These are phyloP conservation scores for Exophiala phaeomuriformis DNA, from an alignment of 2,329 filamentous ascomycete genomes.

Conservation along the genomic window DNA sequence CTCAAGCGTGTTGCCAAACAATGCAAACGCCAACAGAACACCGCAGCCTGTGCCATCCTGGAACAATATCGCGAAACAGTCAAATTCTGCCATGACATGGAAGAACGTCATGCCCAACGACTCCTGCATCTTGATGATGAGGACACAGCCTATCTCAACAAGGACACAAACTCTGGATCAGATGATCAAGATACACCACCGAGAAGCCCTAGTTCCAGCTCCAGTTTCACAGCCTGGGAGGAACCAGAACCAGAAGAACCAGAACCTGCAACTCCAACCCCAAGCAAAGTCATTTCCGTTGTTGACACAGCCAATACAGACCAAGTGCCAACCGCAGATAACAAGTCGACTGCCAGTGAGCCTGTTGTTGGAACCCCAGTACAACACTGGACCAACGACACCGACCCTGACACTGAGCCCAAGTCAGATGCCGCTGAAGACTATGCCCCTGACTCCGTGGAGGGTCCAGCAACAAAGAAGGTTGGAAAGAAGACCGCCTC, in stretches of 20 bases:
- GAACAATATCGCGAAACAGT: neutral
- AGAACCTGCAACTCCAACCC: too few relatives aligned
- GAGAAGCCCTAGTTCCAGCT: neutral
- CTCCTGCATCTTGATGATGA: neutral
- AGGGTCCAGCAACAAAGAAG: too few relatives aligned
- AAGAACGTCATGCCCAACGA: neutral
- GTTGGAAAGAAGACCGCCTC: too few relatives aligned
- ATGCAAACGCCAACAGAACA: conserved; percentile 4
- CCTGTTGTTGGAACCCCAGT: neutral
- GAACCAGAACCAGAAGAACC: too few relatives aligned
- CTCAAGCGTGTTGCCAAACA: conserved; percentile 8
- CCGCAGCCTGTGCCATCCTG: neutral
- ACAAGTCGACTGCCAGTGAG: neutral
- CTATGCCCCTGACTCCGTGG: too few relatives aligned
- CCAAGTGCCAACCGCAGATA: neutral
- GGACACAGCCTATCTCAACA: neutral
- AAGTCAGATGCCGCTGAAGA: neutral
- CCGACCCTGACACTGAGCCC: neutral
- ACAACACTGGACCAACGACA: neutral
- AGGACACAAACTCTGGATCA: neutral
- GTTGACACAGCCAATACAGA: neutral
- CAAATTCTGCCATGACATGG: neutral
- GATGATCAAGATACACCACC: neutral
- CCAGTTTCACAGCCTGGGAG: too few relatives aligned
- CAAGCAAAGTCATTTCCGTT: neutral